These are phyloP conservation scores for Xylaria castorea DNA, from an alignment of 495 filamentous ascomycete genomes.

Conservation along the genomic window DNA sequence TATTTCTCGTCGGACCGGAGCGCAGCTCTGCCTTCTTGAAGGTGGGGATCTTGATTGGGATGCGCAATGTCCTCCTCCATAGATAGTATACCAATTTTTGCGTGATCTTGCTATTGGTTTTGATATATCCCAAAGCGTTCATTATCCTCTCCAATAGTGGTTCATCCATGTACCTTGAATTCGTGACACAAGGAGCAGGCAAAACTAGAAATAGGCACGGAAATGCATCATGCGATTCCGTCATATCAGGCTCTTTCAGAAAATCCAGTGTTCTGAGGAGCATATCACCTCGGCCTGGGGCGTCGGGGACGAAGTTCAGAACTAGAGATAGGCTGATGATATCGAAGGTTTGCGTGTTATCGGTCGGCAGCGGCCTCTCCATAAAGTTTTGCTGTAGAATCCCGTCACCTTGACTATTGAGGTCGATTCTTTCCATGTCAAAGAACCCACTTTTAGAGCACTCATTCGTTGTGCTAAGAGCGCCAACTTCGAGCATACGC, in stretches of 20 bases:
- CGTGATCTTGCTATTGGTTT: slow-evolving; percentile 71
- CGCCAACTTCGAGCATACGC: slow-evolving; percentile 86
- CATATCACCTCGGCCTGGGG: slow-evolving; percentile 83
- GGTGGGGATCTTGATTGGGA: slow-evolving; percentile 31
- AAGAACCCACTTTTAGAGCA: slow-evolving; percentile 75
- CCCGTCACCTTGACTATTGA: slow-evolving; percentile 80
- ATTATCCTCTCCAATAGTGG: slow-evolving; percentile 74
- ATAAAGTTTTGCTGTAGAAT: slow-evolving; percentile 95
- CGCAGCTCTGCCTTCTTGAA: slow-evolving; percentile 74
- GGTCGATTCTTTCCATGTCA: slow-evolving; percentile 84
- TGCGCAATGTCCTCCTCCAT: slow-evolving; percentile 60
- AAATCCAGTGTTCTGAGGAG: slow-evolving; percentile 75
- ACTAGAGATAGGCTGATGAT: slow-evolving; percentile 93
- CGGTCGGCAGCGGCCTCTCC: slow-evolving; percentile 74
- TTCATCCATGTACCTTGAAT: slow-evolving; percentile 90
- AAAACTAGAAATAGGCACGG: slow-evolving; percentile 90
- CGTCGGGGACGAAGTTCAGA: slow-evolving; percentile 88
- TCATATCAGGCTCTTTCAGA: slow-evolving; percentile 49
- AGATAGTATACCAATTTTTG: slow-evolving; percentile 89
- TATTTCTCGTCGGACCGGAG: slow-evolving; percentile 77
- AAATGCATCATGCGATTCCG: slow-evolving; percentile 49
- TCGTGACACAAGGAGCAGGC: slow-evolving; percentile 84
- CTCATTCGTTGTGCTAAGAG: slow-evolving; percentile 82
- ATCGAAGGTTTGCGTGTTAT: slow-evolving; percentile 73
- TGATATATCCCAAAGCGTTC: slow-evolving; percentile 73